Percentiles rank a stretch among this genome's conserved stretches.
Evolutionary conservation across 495 filamentous ascomycete genomes (phyloP).

Genomic region (Penicilliopsis zonata): DNA sequence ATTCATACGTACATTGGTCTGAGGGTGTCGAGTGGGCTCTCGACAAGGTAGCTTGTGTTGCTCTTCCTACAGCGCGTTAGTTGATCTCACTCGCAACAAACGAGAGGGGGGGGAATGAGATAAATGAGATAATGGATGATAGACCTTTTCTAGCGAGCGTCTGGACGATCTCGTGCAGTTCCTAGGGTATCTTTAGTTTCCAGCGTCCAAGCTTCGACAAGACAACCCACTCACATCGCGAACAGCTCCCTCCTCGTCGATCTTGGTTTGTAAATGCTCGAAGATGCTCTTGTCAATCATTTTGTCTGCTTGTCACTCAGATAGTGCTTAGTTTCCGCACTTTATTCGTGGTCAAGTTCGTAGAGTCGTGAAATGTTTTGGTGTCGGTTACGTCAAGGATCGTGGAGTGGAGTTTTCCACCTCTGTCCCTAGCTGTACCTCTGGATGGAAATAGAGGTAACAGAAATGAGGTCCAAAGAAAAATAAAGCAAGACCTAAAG

Average conservation of each 20-base stretch:
- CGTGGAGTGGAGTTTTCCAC: too few species aligned
- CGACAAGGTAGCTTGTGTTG: constrained; percentile 70
- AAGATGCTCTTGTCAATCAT: constrained; percentile 77
- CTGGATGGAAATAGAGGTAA: too few species aligned
- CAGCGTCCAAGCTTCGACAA: constrained; percentile 2
- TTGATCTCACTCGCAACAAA: not conserved
- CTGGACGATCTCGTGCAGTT: constrained; percentile 69
- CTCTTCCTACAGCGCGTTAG: constrained; percentile 36
- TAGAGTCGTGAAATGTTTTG: constrained; percentile 6
- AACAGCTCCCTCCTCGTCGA: constrained; percentile 73
- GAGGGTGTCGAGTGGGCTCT: constrained; percentile 77
- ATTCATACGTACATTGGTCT: constrained; percentile 49
- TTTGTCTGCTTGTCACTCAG: too few species aligned
- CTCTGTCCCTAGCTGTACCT: too few species aligned
- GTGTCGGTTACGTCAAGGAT: not conserved
- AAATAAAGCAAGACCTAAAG: too few species aligned
- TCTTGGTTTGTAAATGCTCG: constrained; percentile 72
- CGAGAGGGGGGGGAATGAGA: not conserved
- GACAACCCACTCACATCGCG: constrained; percentile 49
- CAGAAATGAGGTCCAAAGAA: too few species aligned
- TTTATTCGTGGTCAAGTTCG: constrained; percentile 5
- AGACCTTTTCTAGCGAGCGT: constrained; percentile 60
- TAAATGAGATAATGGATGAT: constrained; percentile 1
- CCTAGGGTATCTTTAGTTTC: constrained; percentile 24
- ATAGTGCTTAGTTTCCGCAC: constrained; percentile 4